Conservation (phyloP, 352 stramenopile species). For the Phytopythium litorale region DNA sequence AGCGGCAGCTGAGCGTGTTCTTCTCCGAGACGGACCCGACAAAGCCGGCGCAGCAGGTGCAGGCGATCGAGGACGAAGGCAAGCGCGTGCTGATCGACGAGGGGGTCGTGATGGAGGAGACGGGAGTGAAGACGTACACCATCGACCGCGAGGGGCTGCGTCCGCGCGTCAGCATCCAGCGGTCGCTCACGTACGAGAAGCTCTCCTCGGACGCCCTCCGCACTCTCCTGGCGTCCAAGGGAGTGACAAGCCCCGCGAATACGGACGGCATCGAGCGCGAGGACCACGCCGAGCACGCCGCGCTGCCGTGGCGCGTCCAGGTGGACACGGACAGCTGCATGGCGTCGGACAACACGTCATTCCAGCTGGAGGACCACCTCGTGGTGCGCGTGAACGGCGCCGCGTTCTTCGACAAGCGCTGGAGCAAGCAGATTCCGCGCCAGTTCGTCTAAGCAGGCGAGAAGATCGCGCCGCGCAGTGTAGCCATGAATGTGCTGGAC, state of each 20-base stretch:
- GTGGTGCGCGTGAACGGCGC: constrained; percentile 26
- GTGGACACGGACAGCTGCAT: constrained; percentile 46
- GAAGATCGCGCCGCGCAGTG: neutral
- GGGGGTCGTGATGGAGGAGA: constrained; percentile 43
- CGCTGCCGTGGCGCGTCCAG: constrained; percentile 29
- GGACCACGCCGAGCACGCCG: constrained; percentile 24
- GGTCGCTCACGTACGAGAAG: constrained; percentile 40
- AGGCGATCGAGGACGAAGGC: constrained; percentile 37
- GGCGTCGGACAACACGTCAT: constrained; percentile 25
- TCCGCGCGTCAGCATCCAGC: constrained; percentile 31
- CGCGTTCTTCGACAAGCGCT: constrained; percentile 37
- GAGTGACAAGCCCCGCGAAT: constrained; percentile 13
- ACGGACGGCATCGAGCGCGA: constrained; percentile 16
- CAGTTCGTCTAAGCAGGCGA: constrained; percentile 20
- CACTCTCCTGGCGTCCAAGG: neutral
- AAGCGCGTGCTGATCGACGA: constrained; percentile 43
- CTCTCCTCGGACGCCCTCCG: constrained; percentile 12
- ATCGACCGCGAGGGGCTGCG: constrained; percentile 28
- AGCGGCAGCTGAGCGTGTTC: constrained; percentile 26
- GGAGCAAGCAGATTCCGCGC: constrained; percentile 30
- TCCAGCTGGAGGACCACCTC: constrained; percentile 34
- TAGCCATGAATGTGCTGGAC: neutral
- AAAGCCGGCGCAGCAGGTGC: constrained; percentile 24
- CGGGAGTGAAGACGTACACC: constrained; percentile 35
- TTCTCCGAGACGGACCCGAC: constrained; percentile 33